A percentile compares a stretch with the other conserved stretches of the same genome.
These are phyloP conservation scores for Fusarium circinatum DNA, from an alignment of 2,329 filamentous ascomycete genomes.

Conservation along the genomic window DNA sequence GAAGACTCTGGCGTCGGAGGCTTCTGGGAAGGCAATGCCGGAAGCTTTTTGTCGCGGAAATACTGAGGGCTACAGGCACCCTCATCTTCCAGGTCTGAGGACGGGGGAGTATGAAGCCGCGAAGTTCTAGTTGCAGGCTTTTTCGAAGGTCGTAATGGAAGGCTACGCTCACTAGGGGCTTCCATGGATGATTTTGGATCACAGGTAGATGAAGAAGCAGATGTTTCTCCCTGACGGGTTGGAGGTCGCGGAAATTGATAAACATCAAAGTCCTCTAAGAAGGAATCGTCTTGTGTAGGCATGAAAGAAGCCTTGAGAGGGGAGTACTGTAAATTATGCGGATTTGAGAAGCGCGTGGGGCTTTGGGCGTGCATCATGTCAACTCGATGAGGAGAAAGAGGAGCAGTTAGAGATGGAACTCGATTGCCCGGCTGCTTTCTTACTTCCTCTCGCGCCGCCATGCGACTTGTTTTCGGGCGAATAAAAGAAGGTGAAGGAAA, in stretches of 20 bases:
- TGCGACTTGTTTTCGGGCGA: conserved; percentile 63
- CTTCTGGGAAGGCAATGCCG: conserved; percentile 37
- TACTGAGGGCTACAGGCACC: conserved; percentile 16
- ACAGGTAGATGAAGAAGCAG: conserved; percentile 38
- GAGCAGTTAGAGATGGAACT: conserved; percentile 44
- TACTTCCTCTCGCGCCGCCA: conserved; percentile 66
- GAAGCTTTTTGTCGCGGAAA: conserved; percentile 45
- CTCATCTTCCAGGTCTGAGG: conserved; percentile 49
- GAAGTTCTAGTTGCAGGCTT: conserved; percentile 31
- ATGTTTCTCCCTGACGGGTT: conserved; percentile 41
- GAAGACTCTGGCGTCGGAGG: conserved; percentile 50
- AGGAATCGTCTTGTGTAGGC: conserved; percentile 32
- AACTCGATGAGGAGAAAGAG: conserved; percentile 29
- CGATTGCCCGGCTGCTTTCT: conserved; percentile 45
- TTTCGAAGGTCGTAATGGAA: conserved; percentile 41
- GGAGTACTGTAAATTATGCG: conserved; percentile 28
- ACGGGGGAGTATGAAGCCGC: conserved; percentile 49
- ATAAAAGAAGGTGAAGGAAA: conserved; percentile 67
- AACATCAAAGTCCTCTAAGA: conserved; percentile 48
- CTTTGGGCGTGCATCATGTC: conserved; percentile 23
- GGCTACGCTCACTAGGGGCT: conserved; percentile 39
- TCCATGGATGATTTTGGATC: conserved; percentile 37
- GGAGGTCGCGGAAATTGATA: conserved; percentile 53
- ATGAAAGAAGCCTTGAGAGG: conserved; percentile 44
- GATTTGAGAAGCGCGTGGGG: conserved; percentile 19